These are phyloP conservation scores for Falciphora oryzae DNA, from an alignment of 2,329 filamentous ascomycete species.

Conservation along the genomic window DNA sequence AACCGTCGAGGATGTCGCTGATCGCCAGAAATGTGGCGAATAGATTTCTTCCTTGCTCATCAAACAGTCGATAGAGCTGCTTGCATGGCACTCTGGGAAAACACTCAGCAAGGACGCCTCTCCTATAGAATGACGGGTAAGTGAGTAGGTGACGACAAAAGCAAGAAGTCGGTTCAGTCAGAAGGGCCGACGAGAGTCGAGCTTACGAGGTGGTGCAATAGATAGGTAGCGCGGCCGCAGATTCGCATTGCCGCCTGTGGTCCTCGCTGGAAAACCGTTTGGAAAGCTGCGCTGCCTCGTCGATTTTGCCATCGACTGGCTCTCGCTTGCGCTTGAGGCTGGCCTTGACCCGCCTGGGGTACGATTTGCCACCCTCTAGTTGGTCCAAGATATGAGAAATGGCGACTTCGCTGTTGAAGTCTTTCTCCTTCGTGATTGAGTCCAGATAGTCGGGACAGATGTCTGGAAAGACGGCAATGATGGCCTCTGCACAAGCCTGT, in stretches of 20 bases:
- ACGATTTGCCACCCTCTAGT: constrained; percentile 30
- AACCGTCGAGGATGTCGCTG: constrained; percentile 19
- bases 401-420: constrained; percentile 24
- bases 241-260: constrained; percentile 13
- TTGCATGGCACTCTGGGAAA: constrained; percentile 27
- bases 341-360: constrained; percentile 25
- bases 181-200: background rate
- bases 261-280: constrained; percentile 19
- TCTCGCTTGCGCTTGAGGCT: constrained; percentile 37
- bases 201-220: background rate
- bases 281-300: constrained; percentile 12
- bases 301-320: constrained; percentile 15
- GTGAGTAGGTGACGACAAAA: background rate
- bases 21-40: constrained; percentile 31
- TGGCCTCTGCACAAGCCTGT: constrained; percentile 22
- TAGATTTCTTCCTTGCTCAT: constrained; percentile 22
- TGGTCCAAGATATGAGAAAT: constrained; percentile 35
- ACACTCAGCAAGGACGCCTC: constrained; percentile 26
- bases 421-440: constrained; percentile 20
- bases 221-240: constrained; percentile 13
- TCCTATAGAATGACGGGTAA: background rate
- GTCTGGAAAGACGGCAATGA: constrained; percentile 37
- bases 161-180: background rate
- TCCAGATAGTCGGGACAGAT: constrained; percentile 36
- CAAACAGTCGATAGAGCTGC: constrained; percentile 21